phyloP scores from a whole-genome alignment of 2,329 filamentous ascomycete species.

The Ophiostoma quercus region DNA sequence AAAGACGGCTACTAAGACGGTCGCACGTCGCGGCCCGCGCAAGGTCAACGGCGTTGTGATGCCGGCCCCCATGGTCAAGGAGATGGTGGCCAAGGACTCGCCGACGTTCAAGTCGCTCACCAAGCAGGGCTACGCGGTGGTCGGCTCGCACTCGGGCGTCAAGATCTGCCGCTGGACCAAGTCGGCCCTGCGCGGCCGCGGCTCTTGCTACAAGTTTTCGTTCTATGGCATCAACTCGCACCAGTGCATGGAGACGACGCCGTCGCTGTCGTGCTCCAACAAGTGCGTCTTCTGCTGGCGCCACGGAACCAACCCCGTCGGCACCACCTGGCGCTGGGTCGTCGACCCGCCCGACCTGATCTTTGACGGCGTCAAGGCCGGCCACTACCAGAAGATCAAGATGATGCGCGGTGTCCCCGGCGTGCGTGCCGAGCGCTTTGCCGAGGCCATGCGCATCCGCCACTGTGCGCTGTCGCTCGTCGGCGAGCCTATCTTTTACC shows the following conservation, averaged over 20 bases:
- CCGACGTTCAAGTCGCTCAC: conserved; percentile 85
- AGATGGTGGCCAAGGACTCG: conserved; percentile 90
- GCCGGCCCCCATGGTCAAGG: conserved; percentile 53
- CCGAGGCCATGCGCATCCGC: conserved; percentile 85
- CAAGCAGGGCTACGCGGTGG: conserved; percentile 93
- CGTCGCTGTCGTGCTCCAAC: conserved; percentile 91
- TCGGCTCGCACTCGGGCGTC: conserved; percentile 91
- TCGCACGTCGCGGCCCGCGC: conserved; percentile 26
- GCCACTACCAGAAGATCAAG: conserved; percentile 96
- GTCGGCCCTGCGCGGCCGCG: conserved; percentile 84
- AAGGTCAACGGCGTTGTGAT: conserved; percentile 37
- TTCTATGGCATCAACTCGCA: conserved; percentile 97
- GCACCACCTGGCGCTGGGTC: conserved; percentile 94
- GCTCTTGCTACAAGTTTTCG: conserved; percentile 95
- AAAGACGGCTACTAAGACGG: conserved; percentile 36
- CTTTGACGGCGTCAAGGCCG: conserved; percentile 82
- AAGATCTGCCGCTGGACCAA: conserved; percentile 99
- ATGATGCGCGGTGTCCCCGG: conserved; percentile 93
- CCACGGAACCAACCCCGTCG: conserved; percentile 93
- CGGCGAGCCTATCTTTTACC: conserved; percentile 98
- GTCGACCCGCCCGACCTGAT: conserved; percentile 87
- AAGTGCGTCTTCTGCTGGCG: conserved; percentile 99
- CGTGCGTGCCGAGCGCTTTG: conserved; percentile 83
- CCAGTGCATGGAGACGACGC: conserved; percentile 97
- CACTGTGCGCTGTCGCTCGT: conserved; percentile 91